Percentiles rank a stretch among this genome's conserved stretches.
These are phyloP conservation scores for Fusarium irregulare DNA, from an alignment of 2,329 filamentous ascomycete genomes.

Conservation along the genomic window DNA sequence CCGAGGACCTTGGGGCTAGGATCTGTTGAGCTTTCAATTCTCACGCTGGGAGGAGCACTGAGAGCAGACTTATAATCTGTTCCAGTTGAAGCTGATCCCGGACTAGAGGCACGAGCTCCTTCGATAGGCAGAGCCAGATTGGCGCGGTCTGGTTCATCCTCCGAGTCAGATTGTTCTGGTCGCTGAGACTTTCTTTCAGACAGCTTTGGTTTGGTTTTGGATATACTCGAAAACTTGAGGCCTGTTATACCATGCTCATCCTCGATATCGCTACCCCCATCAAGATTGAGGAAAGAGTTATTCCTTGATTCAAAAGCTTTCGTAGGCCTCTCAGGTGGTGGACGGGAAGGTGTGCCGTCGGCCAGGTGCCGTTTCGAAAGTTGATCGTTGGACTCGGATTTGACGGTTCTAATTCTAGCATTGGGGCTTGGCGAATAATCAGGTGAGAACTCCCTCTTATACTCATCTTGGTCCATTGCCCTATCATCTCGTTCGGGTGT, in stretches of 20 bases:
- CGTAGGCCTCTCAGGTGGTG: constrained; percentile 49
- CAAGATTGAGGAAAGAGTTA: constrained; percentile 64
- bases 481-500: constrained; percentile 29
- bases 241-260: constrained; percentile 45
- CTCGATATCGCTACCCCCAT: constrained; percentile 61
- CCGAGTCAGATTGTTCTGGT: constrained; percentile 47
- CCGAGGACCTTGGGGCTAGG: constrained; percentile 52
- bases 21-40: constrained; percentile 55
- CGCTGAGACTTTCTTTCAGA: constrained; percentile 39
- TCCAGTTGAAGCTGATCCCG: constrained; percentile 52
- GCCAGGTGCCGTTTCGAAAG: constrained; percentile 45
- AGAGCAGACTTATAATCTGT: constrained; percentile 57
- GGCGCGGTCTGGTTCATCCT: constrained; percentile 50
- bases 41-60: constrained; percentile 58
- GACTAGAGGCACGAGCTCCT: constrained; percentile 51
- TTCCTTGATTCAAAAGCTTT: constrained; percentile 51
- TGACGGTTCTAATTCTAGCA: constrained; percentile 76
- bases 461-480: constrained; percentile 47
- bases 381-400: constrained; percentile 55
- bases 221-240: constrained; percentile 27
- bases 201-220: constrained; percentile 21
- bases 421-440: constrained; percentile 79
- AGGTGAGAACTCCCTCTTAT: constrained; percentile 74
- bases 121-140: constrained; percentile 59
- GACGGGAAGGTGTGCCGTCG: constrained; percentile 52